Evolutionary conservation across 129 eudicot genomes (phyloP).

Genomic region (Chrysanthemum makinoi): DNA sequence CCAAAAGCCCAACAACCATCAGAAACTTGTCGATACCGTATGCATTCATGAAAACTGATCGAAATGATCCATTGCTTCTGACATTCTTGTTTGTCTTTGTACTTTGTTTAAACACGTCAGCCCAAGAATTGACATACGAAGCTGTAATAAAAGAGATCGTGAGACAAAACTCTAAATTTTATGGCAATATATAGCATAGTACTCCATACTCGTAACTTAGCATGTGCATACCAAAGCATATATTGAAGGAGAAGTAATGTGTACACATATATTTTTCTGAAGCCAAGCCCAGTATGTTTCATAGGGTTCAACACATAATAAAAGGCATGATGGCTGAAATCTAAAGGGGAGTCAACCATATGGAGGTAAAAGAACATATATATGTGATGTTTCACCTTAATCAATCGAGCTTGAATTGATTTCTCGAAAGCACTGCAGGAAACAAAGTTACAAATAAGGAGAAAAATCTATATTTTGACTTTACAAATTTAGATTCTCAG

Average conservation of each 20-base stretch:
- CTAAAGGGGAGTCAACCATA: too few species aligned
- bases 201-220: too few species aligned
- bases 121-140: background rate
- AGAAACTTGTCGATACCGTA: conserved; percentile 51
- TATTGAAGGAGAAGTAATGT: too few species aligned
- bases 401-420: conserved; percentile 82
- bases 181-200: too few species aligned
- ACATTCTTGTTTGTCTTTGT: conserved; percentile 10
- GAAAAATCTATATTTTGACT: conserved; percentile 9
- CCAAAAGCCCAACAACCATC: conserved; percentile 71
- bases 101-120: conserved; percentile 20
- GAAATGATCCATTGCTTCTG: conserved; percentile 42
- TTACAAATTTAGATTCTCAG: conserved; percentile 5
- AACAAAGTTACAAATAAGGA: conserved; percentile 20
- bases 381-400: conserved; percentile 45
- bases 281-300: too few species aligned
- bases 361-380: background rate
- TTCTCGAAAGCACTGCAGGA: conserved; percentile 89
- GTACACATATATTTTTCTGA: too few species aligned
- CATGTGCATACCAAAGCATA: too few species aligned
- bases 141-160: too few species aligned
- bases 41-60: conserved; percentile 81
- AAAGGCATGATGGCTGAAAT: background rate
- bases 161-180: too few species aligned
- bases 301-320: conserved; percentile 47